Evolutionary conservation across 331 rosid genomes (phyloP), one percentile per base, ranked within the genome.

Genomic region (Rhamnella rubrinervis): DNA sequence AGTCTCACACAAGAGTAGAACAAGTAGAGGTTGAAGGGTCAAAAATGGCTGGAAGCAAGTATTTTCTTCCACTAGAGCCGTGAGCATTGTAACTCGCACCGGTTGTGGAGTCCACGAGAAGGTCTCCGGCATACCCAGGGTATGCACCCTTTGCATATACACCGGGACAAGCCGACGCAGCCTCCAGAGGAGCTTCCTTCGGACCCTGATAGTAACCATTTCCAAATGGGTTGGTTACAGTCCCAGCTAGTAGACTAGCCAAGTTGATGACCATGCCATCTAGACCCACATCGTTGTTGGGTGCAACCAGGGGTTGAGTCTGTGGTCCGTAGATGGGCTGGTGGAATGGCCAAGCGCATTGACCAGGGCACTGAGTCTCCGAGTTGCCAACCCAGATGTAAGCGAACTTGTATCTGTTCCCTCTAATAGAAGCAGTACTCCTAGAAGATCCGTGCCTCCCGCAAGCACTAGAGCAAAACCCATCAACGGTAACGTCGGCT

Each of bases 341-440:
- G 79, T 92, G 96, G 65, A 84, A 92, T 0, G 95, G 95, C 96
- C 95, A 92, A 0, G 95, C 89, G 44, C 97, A 92, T 26, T 86
- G 89, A 1, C 92, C 93, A 0, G 96, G 96, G 59, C 96, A 92
- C 28, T 87, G 96, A 2, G 79, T 80, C 67, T 81, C 96, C 2
- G 96, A 89, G 73, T 89, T 86, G 1, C 96, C 96, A 4, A 87
- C 98, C 98, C 98, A 92, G 25, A 87, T 21, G 85, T 87, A 92
- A 11, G 85, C 78, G 17, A 83, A 85, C n/a, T 76, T 85, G 59
- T 59, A 35, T 9, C 28, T 66, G 74, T 84, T 85, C 0, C 61
- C 52, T 5, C 66, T 53, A 0, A 58, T 38, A 8, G 20, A 50
- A 2, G 40, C 50, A 1, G 56, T 16, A 1, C 77, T 44, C 0